A percentile compares a stretch with the other conserved stretches of the same genome.
phyloP scores from a whole-genome alignment of 495 filamentous ascomycete genomes.

The Aspergillus nanangensis region DNA sequence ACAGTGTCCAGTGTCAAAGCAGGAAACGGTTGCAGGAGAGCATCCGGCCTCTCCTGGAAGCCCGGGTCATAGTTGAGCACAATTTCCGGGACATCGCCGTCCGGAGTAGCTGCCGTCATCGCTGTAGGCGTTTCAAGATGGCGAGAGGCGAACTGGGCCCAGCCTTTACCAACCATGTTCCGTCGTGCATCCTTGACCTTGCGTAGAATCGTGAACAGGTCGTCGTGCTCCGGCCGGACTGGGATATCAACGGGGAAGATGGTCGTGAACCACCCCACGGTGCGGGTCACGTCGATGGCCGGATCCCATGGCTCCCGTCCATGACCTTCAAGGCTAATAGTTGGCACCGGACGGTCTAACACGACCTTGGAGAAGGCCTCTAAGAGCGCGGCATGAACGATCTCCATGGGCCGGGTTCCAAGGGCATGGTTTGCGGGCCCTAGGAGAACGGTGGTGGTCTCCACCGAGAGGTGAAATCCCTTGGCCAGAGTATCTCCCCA shows the following conservation, averaged over 20 bases:
- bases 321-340: background rate
- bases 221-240: background rate
- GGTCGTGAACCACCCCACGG: conserved; percentile 47
- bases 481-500: conserved; percentile 26
- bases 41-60: no score
- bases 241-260: conserved; percentile 19
- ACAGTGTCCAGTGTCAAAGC: no score
- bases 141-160: no score
- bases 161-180: no score
- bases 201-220: background rate
- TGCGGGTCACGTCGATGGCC: conserved; percentile 36
- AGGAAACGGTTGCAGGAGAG: no score
- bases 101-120: no score
- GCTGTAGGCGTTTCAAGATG: no score
- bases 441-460: conserved; percentile 26
- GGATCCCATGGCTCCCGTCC: conserved; percentile 9
- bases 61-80: no score
- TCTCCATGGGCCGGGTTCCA: conserved; percentile 32
- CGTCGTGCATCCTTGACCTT: conserved; percentile 15
- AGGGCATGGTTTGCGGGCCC: conserved; percentile 24
- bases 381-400: conserved; percentile 8
- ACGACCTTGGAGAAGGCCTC: background rate
- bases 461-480: conserved; percentile 20
- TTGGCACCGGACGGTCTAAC: background rate
- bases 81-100: no score